phyloP scores from a whole-genome alignment of 164 flowering plant genomes.

The Liquidambar formosana region DNA sequence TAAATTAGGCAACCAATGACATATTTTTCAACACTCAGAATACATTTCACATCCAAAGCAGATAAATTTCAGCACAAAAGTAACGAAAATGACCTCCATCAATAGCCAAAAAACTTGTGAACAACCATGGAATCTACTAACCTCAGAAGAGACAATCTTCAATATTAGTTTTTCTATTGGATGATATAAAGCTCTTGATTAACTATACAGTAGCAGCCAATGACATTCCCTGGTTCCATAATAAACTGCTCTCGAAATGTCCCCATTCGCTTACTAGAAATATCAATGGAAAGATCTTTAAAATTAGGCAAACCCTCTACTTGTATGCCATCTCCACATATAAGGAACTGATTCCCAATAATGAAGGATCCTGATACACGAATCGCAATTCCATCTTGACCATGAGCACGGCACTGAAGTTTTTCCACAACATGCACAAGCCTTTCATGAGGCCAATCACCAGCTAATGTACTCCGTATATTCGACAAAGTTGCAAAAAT shows the following conservation, averaged over 20 bases:
- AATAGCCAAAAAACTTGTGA: not conserved
- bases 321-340: conserved; percentile 92
- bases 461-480: conserved; percentile 72
- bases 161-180: conserved; percentile 28
- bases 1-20: not conserved
- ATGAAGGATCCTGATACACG: conserved; percentile 91
- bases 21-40: too few species aligned
- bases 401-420: conserved; percentile 88
- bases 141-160: not conserved
- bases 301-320: conserved; percentile 87
- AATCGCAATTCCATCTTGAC: conserved; percentile 77
- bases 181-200: conserved; percentile 83
- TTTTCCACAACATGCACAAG: conserved; percentile 97
- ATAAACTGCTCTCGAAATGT: conserved; percentile 90
- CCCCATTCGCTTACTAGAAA: conserved; percentile 69
- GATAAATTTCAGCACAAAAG: not conserved
- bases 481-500: conserved; percentile 57
- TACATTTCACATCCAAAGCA: too few species aligned
- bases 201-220: conserved; percentile 66
- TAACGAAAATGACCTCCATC: too few species aligned
- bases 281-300: conserved; percentile 73
- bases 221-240: conserved; percentile 62
- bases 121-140: not conserved
- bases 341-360: conserved; percentile 78
- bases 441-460: conserved; percentile 84